A percentile compares a stretch with the other conserved stretches of the same genome.
Evolutionary conservation across 768 basidiomycete genomes (phyloP).

Genomic region (Termitomyces sp.): DNA sequence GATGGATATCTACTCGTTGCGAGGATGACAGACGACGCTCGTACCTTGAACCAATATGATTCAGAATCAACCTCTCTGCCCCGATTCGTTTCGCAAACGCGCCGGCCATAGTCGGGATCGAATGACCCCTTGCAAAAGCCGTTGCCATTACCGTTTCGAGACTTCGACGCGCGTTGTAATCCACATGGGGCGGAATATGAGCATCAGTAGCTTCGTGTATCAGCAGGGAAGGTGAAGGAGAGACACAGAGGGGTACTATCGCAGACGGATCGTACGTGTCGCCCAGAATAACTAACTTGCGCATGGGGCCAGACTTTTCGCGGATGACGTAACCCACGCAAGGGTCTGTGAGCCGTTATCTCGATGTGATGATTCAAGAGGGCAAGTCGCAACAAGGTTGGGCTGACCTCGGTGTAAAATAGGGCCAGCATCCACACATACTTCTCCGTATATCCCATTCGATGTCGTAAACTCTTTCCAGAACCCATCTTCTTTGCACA

Average conservation of each 20-base stretch:
- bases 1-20: not conserved
- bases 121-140: slow-evolving; percentile 67
- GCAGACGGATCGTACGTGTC: slow-evolving; percentile 66
- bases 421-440: slow-evolving; percentile 68
- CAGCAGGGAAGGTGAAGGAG: slow-evolving; percentile 54
- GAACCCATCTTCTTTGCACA: slow-evolving; percentile 48
- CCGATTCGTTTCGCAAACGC: slow-evolving; percentile 57
- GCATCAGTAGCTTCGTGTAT: slow-evolving; percentile 87
- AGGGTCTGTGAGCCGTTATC: slow-evolving; percentile 40
- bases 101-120: slow-evolving; percentile 75
- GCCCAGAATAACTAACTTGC: slow-evolving; percentile 73
- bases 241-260: slow-evolving; percentile 50
- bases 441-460: slow-evolving; percentile 31
- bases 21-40: slow-evolving; percentile 11
- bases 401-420: slow-evolving; percentile 68
- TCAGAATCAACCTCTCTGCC: slow-evolving; percentile 61
- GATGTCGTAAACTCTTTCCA: slow-evolving; percentile 54
- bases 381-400: not conserved
- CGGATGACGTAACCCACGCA: slow-evolving; percentile 76
- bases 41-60: slow-evolving; percentile 73
- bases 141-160: slow-evolving; percentile 38
- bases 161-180: slow-evolving; percentile 38
- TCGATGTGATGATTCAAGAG: not conserved
- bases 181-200: slow-evolving; percentile 51
- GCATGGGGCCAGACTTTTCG: slow-evolving; percentile 41